Base-by-base conservation (phyloP, 352 stramenopile genomes). In the Phytophthora tentaculata region DNA sequence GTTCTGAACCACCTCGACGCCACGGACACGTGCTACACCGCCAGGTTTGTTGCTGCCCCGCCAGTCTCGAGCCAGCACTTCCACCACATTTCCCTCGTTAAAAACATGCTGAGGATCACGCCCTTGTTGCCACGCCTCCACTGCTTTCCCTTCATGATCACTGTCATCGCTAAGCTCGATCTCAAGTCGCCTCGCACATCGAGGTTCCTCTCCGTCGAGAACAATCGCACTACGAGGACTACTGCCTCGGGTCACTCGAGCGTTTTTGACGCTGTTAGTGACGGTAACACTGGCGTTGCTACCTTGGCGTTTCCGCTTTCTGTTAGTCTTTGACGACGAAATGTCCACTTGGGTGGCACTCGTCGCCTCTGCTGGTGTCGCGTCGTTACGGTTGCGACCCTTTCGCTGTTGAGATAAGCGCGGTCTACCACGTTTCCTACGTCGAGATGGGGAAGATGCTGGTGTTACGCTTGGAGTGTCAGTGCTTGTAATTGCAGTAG, bases 21-120 rank as follows among this genome's bases (percentile, higher is more conserved):
- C 69, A n/a, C 73, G 77, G 20, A 93, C 66, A 2, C 83, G 74
- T 44, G 73, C 86, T 22, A 94, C 86, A 23, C 86, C 86, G 5
- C 86, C 86, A 17, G 79, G 82, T 56, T 94, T 94, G 61, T 94
- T 94, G 29, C 73, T 79, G 5, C 83, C 83, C 29, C 71, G 61
- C 73, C 85, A 86, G 5, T 88, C 77, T 19, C 85, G 85, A 10
- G 71, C 51, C 6, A 83, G 56, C 12, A 93, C 83, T 20, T 82
- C 62, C 14, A 93, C 83, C 5, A 80, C 73, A 49, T 90, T 79
- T 5, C 83, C 79, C 39, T 86, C 77, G 26, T 64, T 56, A 44
- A 90, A 91, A 20, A 88, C 52, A 16, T 61, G 60, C 5, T 61
- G 55, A 22, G 44, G 12, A 32, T 77, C 52, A 10, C 41, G 45